Conservation (phyloP, 495 filamentous ascomycete species). For the Podospora pseudoanserina region DNA sequence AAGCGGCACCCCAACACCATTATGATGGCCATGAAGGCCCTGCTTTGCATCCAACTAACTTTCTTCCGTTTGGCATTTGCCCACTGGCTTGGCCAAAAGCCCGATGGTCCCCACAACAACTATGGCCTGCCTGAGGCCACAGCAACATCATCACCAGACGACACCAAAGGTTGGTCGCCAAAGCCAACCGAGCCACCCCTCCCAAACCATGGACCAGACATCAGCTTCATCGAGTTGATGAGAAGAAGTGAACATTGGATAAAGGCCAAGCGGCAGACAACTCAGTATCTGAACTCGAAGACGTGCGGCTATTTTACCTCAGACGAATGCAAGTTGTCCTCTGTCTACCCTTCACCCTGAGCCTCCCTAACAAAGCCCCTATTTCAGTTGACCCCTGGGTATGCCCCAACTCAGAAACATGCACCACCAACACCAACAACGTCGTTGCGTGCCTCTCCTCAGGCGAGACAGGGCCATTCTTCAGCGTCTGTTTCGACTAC, state of each 20-base stretch:
- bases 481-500: constrained; percentile 36
- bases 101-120: not conserved
- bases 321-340: constrained; percentile 30
- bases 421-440: constrained; percentile 31
- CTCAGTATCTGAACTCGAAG: constrained; percentile 29
- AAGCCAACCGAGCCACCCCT: constrained; percentile 14
- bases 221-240: constrained; percentile 8
- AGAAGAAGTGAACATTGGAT: constrained; percentile 14
- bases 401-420: constrained; percentile 21
- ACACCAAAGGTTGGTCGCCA: constrained; percentile 16
- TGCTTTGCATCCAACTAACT: constrained; percentile 1
- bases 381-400: constrained; percentile 24
- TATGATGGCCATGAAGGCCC: not conserved
- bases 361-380: constrained; percentile 8
- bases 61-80: constrained; percentile 5
- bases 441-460: constrained; percentile 34
- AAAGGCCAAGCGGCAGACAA: constrained; percentile 10
- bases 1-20: not conserved
- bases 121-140: constrained; percentile 10
- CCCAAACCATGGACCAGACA: not conserved
- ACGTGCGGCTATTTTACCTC: constrained; percentile 39
- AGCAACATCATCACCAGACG: constrained; percentile 10
- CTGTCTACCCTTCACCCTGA: not conserved
- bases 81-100: constrained; percentile 9
- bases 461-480: constrained; percentile 27